phyloP scores from a whole-genome alignment of 2,329 filamentous ascomycete genomes.

The Ascochyta rabiei region DNA sequence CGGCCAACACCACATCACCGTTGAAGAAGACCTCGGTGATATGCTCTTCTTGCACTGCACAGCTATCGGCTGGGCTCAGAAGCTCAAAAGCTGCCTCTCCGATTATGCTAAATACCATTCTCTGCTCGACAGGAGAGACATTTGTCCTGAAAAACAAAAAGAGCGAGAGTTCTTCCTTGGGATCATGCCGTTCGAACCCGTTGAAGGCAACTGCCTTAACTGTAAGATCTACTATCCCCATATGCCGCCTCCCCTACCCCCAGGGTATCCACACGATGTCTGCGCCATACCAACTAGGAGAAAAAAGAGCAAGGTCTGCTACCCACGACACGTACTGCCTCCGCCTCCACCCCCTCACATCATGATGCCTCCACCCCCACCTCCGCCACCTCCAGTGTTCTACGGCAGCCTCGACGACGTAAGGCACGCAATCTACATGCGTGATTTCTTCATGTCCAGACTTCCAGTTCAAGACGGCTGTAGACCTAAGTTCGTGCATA shows the following conservation, averaged over 20 bases:
- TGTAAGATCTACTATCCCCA: not conserved
- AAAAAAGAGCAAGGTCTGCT: not conserved
- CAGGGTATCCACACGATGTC: not conserved
- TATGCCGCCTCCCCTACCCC: not conserved
- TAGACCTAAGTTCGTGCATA: constrained; percentile 6
- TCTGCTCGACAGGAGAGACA: not conserved
- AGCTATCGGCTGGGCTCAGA: constrained; percentile 29
- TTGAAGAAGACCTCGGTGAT: constrained; percentile 38
- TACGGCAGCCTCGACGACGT: constrained; percentile 19
- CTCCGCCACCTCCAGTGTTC: not conserved
- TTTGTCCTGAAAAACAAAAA: constrained; percentile 9
- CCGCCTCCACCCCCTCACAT: constrained; percentile 2
- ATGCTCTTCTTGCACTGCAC: constrained; percentile 35
- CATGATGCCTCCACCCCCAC: constrained; percentile 3
- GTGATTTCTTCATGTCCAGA: constrained; percentile 35
- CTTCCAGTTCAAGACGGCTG: constrained; percentile 24
- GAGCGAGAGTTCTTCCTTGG: constrained; percentile 31
- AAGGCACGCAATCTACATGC: constrained; percentile 22
- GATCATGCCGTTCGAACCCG: not conserved
- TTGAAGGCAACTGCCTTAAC: not conserved
- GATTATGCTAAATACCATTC: not conserved
- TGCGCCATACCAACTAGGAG: not conserved
- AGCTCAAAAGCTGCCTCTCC: constrained; percentile 23
- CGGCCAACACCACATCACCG: constrained; percentile 30
- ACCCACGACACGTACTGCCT: not conserved